phyloP scores from a whole-genome alignment of 768 basidiomycete genomes.

The Naganishia onofrii region DNA sequence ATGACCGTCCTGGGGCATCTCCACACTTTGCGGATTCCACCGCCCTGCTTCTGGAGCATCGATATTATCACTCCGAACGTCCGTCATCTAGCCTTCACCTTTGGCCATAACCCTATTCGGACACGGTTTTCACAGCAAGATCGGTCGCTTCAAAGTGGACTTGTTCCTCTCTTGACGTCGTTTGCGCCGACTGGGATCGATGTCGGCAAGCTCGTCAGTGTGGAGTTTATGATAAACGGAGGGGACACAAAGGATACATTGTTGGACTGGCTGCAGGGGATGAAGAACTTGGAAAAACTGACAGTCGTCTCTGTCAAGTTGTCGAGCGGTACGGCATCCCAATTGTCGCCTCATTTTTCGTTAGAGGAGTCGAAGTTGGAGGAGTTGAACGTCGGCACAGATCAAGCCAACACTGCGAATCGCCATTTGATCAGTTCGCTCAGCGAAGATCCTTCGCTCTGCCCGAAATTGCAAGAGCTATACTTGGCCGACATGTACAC shows the following conservation, averaged over 20 bases:
- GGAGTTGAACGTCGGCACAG: not conserved
- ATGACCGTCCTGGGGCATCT: not conserved
- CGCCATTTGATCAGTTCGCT: not conserved
- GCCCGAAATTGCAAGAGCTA: not conserved
- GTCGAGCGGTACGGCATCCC: not conserved
- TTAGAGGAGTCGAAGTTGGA: not conserved
- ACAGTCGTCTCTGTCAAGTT: not conserved
- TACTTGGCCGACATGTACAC: not conserved
- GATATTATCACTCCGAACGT: not conserved
- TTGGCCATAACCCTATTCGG: not conserved
- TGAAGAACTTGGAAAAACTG: not conserved
- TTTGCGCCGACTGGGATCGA: not conserved
- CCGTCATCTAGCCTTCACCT: not conserved
- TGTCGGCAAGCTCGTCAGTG: not conserved
- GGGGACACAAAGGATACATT: not conserved
- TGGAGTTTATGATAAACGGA: constrained; percentile 1
- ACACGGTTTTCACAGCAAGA: not conserved
- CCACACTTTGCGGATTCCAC: not conserved
- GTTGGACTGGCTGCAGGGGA: not conserved
- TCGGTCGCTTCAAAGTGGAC: not conserved
- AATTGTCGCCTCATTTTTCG: not conserved
- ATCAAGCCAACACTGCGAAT: not conserved
- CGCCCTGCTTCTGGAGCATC: not conserved
- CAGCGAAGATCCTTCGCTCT: not conserved
- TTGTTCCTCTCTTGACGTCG: not conserved